Evolutionary conservation across 805 yeast species (phyloP).

Genomic region (Lipomyces japonicus): DNA sequence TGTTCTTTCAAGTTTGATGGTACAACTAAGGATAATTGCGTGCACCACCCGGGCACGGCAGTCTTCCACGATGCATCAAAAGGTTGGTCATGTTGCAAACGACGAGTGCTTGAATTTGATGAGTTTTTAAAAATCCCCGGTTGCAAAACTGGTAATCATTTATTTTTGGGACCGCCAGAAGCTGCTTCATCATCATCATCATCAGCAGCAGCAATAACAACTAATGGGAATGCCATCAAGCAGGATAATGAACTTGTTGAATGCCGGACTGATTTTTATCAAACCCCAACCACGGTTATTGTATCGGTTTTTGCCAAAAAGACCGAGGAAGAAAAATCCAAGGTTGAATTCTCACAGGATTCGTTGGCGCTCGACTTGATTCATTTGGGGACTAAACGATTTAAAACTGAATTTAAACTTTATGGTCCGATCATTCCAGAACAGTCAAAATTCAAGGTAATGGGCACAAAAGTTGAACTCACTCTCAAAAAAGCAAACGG

Average conservation of each 20-base stretch:
- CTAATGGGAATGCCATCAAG: slow-evolving; percentile 6
- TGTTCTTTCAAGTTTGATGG: slow-evolving; percentile 26
- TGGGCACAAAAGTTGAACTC: slow-evolving; percentile 31
- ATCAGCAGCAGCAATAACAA: no score
- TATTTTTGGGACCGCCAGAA: slow-evolving; percentile 23
- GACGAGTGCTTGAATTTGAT: slow-evolving; percentile 31
- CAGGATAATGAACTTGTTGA: slow-evolving; percentile 19
- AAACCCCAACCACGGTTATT: slow-evolving; percentile 31
- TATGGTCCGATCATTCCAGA: slow-evolving; percentile 31
- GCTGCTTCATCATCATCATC: not conserved
- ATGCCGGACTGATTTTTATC: slow-evolving; percentile 31
- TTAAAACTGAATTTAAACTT: slow-evolving; percentile 24
- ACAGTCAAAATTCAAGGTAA: slow-evolving; percentile 26
- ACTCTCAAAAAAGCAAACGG: slow-evolving; percentile 29
- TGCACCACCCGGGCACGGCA: slow-evolving; percentile 30
- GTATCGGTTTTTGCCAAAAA: slow-evolving; percentile 32
- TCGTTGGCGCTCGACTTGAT: slow-evolving; percentile 19
- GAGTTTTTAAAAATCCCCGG: slow-evolving; percentile 30
- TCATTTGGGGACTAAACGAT: slow-evolving; percentile 26
- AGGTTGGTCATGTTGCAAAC: slow-evolving; percentile 34
- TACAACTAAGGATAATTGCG: slow-evolving; percentile 26
- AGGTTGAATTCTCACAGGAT: slow-evolving; percentile 18
- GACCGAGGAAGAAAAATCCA: slow-evolving; percentile 28
- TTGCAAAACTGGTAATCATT: slow-evolving; percentile 28
- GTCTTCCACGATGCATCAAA: slow-evolving; percentile 32